These are phyloP conservation scores for Penicillium sp. DNA, from an alignment of 2,329 filamentous ascomycete genomes.

Conservation along the genomic window DNA sequence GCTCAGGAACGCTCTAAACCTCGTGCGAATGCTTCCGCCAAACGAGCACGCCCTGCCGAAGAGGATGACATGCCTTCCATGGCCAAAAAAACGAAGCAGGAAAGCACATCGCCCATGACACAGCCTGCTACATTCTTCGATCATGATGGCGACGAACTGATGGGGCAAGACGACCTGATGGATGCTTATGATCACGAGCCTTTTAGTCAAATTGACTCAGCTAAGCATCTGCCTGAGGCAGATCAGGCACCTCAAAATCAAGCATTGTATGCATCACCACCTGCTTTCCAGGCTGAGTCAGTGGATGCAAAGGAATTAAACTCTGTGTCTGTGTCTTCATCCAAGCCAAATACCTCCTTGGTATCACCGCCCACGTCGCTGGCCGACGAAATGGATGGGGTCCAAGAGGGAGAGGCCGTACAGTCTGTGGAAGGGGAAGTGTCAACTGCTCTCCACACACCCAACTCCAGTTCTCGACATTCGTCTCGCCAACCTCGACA, in stretches of 20 bases:
- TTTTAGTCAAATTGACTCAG: conserved; percentile 5
- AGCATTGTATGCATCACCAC: conserved; percentile 39
- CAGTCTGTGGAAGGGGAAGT: conserved; percentile 33
- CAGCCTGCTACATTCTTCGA: conserved; percentile 23
- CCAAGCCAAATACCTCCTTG: conserved; percentile 39
- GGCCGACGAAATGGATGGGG: conserved; percentile 42
- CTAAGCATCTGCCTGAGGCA: conserved; percentile 15
- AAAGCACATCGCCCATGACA: conserved; percentile 31
- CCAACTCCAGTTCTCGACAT: conserved; percentile 44
- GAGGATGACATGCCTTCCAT: conserved; percentile 30
- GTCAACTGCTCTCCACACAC: conserved; percentile 34
- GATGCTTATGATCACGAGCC: conserved; percentile 16
- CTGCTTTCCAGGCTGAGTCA: conserved; percentile 37
- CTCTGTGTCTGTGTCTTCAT: conserved; percentile 26
- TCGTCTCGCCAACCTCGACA: conserved; percentile 47
- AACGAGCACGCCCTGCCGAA: conserved; percentile 52
- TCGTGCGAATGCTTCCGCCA: conserved; percentile 56
- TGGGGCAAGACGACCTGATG: conserved; percentile 17
- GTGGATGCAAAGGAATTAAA: conserved; percentile 32
- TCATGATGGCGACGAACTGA: conserved; percentile 19
- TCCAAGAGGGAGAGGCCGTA: conserved; percentile 32
- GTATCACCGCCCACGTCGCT: conserved; percentile 49
- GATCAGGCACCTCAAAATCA: conserved; percentile 24
- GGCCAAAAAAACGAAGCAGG: conserved; percentile 39
- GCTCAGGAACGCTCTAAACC: conserved; percentile 62